Evolutionary conservation across 108 stramenopile genomes (phyloP).

Genomic region (Chaetoceros tenuissimus): DNA sequence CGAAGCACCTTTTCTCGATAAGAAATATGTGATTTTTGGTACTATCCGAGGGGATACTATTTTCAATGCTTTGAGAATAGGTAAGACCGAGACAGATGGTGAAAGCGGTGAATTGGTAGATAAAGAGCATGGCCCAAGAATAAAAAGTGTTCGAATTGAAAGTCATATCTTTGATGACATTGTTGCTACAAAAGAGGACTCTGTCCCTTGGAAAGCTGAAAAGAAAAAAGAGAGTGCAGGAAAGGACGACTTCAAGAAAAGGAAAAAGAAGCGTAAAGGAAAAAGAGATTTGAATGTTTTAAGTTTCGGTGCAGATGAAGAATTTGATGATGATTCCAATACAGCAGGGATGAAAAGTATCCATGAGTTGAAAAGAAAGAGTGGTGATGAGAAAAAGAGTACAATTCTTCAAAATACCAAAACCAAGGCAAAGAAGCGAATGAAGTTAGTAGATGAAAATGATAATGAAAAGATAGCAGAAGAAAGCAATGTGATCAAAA

Average conservation of each 20-base stretch:
- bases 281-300: slow-evolving; percentile 74
- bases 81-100: slow-evolving; percentile 52
- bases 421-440: neutral
- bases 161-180: slow-evolving; percentile 80
- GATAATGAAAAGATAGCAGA: slow-evolving; percentile 3
- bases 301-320: slow-evolving; percentile 81
- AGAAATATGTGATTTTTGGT: slow-evolving; percentile 89
- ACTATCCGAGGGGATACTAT: slow-evolving; percentile 85
- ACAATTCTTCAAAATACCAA: neutral
- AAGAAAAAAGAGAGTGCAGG: slow-evolving; percentile 6
- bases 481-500: neutral
- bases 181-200: slow-evolving; percentile 39
- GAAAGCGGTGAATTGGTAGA: slow-evolving; percentile 38
- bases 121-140: slow-evolving; percentile 42
- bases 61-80: slow-evolving; percentile 90
- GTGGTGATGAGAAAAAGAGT: neutral
- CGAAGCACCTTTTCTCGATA: slow-evolving; percentile 78
- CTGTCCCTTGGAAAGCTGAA: slow-evolving; percentile 51
- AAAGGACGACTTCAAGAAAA: slow-evolving; percentile 22
- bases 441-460: neutral
- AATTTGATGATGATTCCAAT: slow-evolving; percentile 31
- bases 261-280: slow-evolving; percentile 61
- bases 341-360: slow-evolving; percentile 43
- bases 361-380: slow-evolving; percentile 17
- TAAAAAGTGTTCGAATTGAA: slow-evolving; percentile 69